phyloP scores from a whole-genome alignment of 2,329 filamentous ascomycete species.

The Incumbomyces delicatus region DNA sequence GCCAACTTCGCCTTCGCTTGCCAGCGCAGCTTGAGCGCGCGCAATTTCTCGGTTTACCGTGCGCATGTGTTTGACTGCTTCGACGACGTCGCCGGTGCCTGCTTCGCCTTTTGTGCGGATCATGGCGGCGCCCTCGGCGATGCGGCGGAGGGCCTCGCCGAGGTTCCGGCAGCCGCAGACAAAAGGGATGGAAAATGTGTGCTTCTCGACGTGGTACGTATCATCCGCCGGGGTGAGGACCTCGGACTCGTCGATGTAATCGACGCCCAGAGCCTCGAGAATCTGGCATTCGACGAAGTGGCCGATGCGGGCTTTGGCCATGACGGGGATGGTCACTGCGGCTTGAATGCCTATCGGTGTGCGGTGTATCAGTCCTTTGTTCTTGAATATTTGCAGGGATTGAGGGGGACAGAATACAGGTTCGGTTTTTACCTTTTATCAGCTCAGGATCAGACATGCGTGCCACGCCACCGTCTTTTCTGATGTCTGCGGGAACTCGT shows the following conservation, averaged over 20 bases:
- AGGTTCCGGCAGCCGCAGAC: slow-evolving; percentile 94
- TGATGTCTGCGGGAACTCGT: slow-evolving; percentile 93
- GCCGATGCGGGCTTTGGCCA: slow-evolving; percentile 96
- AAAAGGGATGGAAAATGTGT: slow-evolving; percentile 71
- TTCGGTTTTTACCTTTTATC: slow-evolving; percentile 72
- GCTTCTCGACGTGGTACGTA: slow-evolving; percentile 84
- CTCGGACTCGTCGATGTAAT: slow-evolving; percentile 98
- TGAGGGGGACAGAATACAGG: no score
- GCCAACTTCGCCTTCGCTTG: slow-evolving; percentile 51
- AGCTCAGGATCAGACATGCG: slow-evolving; percentile 93
- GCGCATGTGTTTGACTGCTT: slow-evolving; percentile 93
- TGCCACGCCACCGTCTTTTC: slow-evolving; percentile 81
- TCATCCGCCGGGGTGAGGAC: slow-evolving; percentile 92
- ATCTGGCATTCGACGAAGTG: slow-evolving; percentile 98
- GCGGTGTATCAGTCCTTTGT: neutral
- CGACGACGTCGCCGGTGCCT: slow-evolving; percentile 91
- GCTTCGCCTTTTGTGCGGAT: slow-evolving; percentile 98
- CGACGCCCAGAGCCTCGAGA: slow-evolving; percentile 85
- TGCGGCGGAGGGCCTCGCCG: slow-evolving; percentile 81
- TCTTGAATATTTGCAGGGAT: no score
- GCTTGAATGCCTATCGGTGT: slow-evolving; percentile 61
- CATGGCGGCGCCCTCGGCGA: slow-evolving; percentile 93
- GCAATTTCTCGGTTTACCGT: slow-evolving; percentile 77
- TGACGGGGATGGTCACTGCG: slow-evolving; percentile 92
- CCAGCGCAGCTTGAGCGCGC: slow-evolving; percentile 50